Base-by-base conservation (phyloP, 441 rosid genomes). In the Flueggea neowawraea region DNA sequence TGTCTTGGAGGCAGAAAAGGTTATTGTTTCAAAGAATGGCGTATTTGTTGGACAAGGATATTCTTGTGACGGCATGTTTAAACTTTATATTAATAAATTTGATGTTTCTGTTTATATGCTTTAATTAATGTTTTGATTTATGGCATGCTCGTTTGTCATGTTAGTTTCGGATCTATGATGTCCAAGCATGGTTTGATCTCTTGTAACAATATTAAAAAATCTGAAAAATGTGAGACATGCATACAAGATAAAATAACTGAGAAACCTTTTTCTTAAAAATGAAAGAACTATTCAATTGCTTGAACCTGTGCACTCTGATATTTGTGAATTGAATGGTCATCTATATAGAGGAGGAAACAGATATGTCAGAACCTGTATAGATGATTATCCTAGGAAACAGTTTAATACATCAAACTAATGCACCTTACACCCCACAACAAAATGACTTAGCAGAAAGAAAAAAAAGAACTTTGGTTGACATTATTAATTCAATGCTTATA, bases 371-470 rank as follows among this genome's bases (percentile, higher is more conserved):
- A 52, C 28, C 12, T 66, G 66, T 13, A 61, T 65, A 4, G 10
- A 64, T 65, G 6, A 55, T 56, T 16, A 16, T 36, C 64, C 15
- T 54, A 68, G 57, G 0, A 39, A 36, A 64, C 55, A 32, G 12
- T 10, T 32, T 66, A 3, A 28, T 51, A 12, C 45, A 39, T 11
- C 57, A 51, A 58, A 51, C 51, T 1, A 57, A 56, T 65, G 58
- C 43, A 13, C 56, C 31, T 12, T 57, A 57, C 16, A 57, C 33
- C 1, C 62, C 7, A 12, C 17, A 65, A 57, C 32, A 48, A 50
- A 64, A 55, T 55, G 55, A 31, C 4, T 54, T 63, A 16, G 44
- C n/a, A n/a, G n/a, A n/a, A n/a, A n/a, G n/a, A n/a, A n/a, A n/a
- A n/a, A n/a, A n/a, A n/a, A n/a, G n/a, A n/a, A n/a, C n/a, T n/a